Evolutionary conservation across 805 yeast species (phyloP).

Genomic region (Yamadazyma philogaea): DNA sequence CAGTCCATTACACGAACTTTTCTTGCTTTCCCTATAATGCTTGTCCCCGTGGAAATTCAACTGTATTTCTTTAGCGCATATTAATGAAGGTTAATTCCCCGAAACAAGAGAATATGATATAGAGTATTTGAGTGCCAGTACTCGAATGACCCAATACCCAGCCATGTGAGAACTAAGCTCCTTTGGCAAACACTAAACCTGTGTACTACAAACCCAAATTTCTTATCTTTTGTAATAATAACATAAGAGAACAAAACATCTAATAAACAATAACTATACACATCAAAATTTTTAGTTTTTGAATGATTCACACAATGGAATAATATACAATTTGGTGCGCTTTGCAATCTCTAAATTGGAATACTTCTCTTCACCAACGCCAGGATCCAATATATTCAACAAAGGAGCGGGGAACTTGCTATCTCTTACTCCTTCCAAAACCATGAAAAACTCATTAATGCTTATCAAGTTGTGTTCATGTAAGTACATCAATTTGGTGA

Average conservation of each 20-base stretch:
- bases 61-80: too few species aligned
- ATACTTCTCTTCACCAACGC: conserved; percentile 20
- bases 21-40: too few species aligned
- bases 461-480: conserved; percentile 25
- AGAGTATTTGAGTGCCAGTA: not conserved
- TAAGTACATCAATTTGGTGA: conserved; percentile 28
- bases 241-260: not conserved
- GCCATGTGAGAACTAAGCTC: not conserved
- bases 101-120: not conserved
- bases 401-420: conserved; percentile 35
- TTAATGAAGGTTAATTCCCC: too few species aligned
- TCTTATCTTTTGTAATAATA: not conserved
- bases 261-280: conserved; percentile 1
- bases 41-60: too few species aligned
- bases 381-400: conserved; percentile 33
- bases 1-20: too few species aligned
- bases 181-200: not conserved
- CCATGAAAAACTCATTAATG: conserved; percentile 29
- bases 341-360: conserved; percentile 31
- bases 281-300: conserved; percentile 2
- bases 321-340: conserved; percentile 31
- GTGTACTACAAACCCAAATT: not conserved
- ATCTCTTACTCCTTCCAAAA: conserved; percentile 37
- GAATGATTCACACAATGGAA: conserved; percentile 23
- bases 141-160: not conserved